These are phyloP conservation scores for Aschersonia sp. DNA, from an alignment of 2,329 filamentous ascomycete species.

Conservation along the genomic window DNA sequence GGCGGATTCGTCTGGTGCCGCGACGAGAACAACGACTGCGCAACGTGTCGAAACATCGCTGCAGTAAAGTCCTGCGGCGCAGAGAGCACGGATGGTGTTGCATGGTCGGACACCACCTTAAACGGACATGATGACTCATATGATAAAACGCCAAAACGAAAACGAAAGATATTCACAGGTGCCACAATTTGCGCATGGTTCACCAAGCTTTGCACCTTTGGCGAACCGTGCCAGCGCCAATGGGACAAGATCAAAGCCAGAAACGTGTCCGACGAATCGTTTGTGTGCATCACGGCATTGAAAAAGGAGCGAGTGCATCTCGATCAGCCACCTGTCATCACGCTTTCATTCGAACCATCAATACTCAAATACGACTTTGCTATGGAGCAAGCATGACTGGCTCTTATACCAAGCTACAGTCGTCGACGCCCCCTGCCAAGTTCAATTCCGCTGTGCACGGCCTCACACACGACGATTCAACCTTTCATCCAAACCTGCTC, in stretches of 20 bases:
- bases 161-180: background rate
- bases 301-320: conserved; percentile 1
- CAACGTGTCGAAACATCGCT: background rate
- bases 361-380: background rate
- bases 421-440: background rate
- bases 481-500: no score
- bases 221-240: background rate
- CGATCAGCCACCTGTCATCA: background rate
- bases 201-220: background rate
- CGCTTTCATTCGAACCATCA: background rate
- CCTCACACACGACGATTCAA: background rate
- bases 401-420: background rate
- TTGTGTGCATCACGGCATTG: conserved; percentile 7
- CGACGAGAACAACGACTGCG: background rate
- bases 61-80: background rate
- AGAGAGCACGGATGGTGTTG: background rate
- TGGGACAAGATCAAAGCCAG: background rate
- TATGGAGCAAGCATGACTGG: background rate
- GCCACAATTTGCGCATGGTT: background rate
- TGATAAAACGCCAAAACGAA: background rate
- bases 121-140: background rate
- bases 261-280: conserved; percentile 6
- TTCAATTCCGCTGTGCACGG: background rate
- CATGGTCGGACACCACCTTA: background rate
- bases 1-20: background rate